phyloP scores from a whole-genome alignment of 2,329 filamentous ascomycete species.

The Atkinsonella texensis region DNA sequence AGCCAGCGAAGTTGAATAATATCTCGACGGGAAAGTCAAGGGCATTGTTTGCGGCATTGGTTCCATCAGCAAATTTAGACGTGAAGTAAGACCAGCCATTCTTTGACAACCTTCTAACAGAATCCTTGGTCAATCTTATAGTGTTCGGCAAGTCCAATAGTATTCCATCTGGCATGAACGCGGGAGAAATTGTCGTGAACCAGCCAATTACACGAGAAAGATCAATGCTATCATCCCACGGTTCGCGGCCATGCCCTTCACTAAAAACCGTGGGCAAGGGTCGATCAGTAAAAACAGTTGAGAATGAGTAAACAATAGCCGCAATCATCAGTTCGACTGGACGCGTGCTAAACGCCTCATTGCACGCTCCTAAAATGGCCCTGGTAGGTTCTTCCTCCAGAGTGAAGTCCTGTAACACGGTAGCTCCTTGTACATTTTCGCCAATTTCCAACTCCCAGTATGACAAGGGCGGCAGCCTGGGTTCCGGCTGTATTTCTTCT shows the following conservation, averaged over 20 bases:
- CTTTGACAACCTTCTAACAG: slow-evolving; percentile 18
- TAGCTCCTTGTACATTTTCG: slow-evolving; percentile 4
- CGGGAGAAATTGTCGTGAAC: slow-evolving; percentile 31
- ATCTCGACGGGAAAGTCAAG: neutral
- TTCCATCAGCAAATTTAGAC: too few species aligned
- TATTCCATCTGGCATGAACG: slow-evolving; percentile 11
- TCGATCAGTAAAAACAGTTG: slow-evolving; percentile 20
- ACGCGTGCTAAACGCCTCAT: slow-evolving; percentile 21
- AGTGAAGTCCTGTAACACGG: neutral
- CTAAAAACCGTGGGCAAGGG: slow-evolving; percentile 24
- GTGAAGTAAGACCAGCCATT: slow-evolving; percentile 27
- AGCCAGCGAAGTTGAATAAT: too few species aligned
- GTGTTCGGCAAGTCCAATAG: slow-evolving; percentile 6
- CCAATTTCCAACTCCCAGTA: slow-evolving; percentile 11
- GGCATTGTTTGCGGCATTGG: neutral
- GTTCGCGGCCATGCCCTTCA: slow-evolving; percentile 30
- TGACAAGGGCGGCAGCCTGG: slow-evolving; percentile 1
- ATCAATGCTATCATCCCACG: slow-evolving; percentile 15
- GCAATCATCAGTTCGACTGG: slow-evolving; percentile 28
- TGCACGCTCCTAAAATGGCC: slow-evolving; percentile 13
- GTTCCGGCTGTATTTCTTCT: neutral
- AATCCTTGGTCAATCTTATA: slow-evolving; percentile 20
- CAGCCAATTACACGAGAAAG: slow-evolving; percentile 30
- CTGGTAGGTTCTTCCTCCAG: neutral
- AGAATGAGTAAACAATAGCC: slow-evolving; percentile 22